Evolutionary conservation across 1,139 yeast species (phyloP), one percentile per base, ranked within the genome.

Genomic region (Blastobotrys raffinosifermentans): DNA sequence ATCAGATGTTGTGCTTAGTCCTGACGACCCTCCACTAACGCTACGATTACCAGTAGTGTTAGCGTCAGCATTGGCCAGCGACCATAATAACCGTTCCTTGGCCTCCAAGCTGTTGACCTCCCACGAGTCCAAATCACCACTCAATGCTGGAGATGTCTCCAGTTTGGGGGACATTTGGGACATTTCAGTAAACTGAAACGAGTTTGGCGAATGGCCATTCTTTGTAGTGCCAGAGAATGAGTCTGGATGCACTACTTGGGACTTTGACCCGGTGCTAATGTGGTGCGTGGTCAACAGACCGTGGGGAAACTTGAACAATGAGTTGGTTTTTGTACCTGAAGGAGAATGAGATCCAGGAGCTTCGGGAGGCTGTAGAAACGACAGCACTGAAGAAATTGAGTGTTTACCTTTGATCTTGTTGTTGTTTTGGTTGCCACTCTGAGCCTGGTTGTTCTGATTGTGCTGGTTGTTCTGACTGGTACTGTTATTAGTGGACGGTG

Each of bases 41-140:
- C 15, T 25, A 8, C 27, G 27, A 14, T 14, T 14, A 20, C 23
- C 23, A n/a, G 23, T n/a, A 8, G n/a, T 20, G 7, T 8, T 8
- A 6, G 7, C 15, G 27, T 25, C 27, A 6, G 27, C 27, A 25
- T 25, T 25, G 13, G 27, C 27, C 7, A 25, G 13, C 7, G 27
- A 8, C 27, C 27, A 25, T 13, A 6, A 6, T 6, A 25, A n/a
- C 15, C 27, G 13, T 14, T 25, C 27, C 15, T 14, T 6, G 11
- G 27, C 27, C 13, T 6, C 5, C 10, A 25, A 8, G 27, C 27
- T 25, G 11, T 25, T 25, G 27, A 25, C 27, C 11, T 25, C 27
- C 27, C 27, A 25, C 7, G 27, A 25, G 15, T 25, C 27, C 15
- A 25, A n/a, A 6, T 14, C 27, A n/a, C 27, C 11, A 7, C 27